Conservation (phyloP, 2,329 filamentous ascomycete genomes). For the Alternaria infectoria region DNA sequence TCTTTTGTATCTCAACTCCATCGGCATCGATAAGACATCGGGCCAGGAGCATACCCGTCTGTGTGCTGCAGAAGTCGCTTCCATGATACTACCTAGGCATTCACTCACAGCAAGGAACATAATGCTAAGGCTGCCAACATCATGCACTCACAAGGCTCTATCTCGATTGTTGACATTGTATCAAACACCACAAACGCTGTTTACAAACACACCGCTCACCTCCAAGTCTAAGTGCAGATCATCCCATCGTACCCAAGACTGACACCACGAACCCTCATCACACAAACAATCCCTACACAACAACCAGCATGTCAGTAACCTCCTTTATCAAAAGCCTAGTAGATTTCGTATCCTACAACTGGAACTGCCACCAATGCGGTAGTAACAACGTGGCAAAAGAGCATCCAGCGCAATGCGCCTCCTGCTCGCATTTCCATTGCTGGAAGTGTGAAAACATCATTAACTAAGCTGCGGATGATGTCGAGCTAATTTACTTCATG, state of each 20-base stretch:
- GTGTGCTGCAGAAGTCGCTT: not conserved
- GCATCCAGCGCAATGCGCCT: not conserved
- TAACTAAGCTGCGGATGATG: not conserved
- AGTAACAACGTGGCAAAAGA: not conserved
- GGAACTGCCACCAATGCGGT: slow-evolving; percentile 1
- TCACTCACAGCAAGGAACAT: not conserved
- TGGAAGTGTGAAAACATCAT: slow-evolving; percentile 1
- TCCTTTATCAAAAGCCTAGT: not conserved
- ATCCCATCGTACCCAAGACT: not conserved
- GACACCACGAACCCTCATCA: not conserved
- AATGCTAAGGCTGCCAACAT: not conserved
- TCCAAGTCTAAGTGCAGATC: not conserved
- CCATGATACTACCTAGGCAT: not conserved
- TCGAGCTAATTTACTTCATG: not conserved
- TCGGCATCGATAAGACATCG: not conserved
- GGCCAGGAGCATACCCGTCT: not conserved
- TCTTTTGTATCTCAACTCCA: not conserved
- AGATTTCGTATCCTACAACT: not conserved
- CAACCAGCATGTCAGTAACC: not conserved
- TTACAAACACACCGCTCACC: not conserved
- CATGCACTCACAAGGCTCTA: not conserved
- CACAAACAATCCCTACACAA: no score
- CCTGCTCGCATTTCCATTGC: slow-evolving; percentile 1
- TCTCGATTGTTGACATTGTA: not conserved
- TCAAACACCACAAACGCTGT: not conserved